These are phyloP conservation scores for Colletotrichum theobromicola DNA, from an alignment of 2,329 filamentous ascomycete genomes.

Conservation along the genomic window DNA sequence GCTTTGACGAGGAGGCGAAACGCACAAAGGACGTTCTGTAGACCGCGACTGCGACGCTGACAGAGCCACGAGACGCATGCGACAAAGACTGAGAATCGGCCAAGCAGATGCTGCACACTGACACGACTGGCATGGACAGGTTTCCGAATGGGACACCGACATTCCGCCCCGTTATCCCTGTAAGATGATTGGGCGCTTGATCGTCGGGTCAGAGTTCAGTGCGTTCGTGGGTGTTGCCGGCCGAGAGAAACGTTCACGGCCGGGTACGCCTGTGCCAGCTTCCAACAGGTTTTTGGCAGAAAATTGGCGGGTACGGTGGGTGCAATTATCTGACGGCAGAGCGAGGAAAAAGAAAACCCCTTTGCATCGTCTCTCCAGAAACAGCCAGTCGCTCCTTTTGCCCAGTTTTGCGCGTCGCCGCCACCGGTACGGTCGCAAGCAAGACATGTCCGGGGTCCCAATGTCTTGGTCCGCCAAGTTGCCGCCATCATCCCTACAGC, in stretches of 20 bases:
- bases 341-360: not conserved
- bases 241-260: not conserved
- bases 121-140: not conserved
- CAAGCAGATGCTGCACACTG: not conserved
- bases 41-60: not conserved
- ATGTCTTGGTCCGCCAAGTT: not conserved
- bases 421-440: not conserved
- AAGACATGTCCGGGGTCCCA: not conserved
- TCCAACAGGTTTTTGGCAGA: not conserved
- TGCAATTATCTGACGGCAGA: not conserved
- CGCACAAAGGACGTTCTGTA: not conserved
- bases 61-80: not conserved
- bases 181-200: constrained; percentile 16
- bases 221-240: not conserved
- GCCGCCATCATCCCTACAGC: constrained; percentile 15
- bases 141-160: constrained; percentile 10
- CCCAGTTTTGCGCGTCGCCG: not conserved
- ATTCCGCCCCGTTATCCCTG: constrained; percentile 14
- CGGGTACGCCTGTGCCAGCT: not conserved
- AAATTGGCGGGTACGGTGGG: not conserved
- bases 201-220: not conserved
- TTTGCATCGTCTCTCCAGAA: not conserved
- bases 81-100: not conserved
- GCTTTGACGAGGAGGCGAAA: constrained; percentile 9
- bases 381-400: not conserved